phyloP scores from a whole-genome alignment of 139 green algal species.

The Edaphochlamys debaryana region DNA sequence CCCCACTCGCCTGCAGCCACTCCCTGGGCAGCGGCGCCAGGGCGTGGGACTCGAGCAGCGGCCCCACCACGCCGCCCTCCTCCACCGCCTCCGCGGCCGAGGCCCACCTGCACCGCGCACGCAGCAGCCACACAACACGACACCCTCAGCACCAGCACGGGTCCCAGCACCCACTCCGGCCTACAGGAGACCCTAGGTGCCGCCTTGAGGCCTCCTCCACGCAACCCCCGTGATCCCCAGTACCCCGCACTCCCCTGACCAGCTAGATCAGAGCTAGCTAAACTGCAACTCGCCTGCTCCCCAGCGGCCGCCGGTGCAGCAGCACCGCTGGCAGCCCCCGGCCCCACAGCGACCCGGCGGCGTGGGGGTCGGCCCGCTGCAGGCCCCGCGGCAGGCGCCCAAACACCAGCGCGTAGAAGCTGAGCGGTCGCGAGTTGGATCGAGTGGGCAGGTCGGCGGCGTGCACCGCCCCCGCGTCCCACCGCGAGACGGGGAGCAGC shows the following conservation, averaged over 20 bases:
- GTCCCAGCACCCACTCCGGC: no score
- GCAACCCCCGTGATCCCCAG: no score
- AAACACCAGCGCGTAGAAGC: slow-evolving; percentile 21
- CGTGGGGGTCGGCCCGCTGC: not conserved
- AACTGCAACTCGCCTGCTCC: not conserved
- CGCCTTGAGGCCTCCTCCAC: no score
- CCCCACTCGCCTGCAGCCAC: slow-evolving; percentile 12
- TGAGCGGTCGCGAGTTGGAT: not conserved
- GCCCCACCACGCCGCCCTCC: slow-evolving; percentile 13
- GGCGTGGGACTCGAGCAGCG: slow-evolving; percentile 15
- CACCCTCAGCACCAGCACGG: no score
- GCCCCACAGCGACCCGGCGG: slow-evolving; percentile 13
- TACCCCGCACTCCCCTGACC: no score
- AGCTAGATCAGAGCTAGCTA: no score
- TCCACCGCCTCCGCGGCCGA: not conserved
- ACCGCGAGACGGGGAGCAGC: slow-evolving; percentile 4
- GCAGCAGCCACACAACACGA: no score
- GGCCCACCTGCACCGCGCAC: no score
- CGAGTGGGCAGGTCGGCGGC: not conserved
- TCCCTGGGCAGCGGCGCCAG: slow-evolving; percentile 1
- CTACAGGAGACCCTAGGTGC: no score
- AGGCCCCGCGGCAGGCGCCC: slow-evolving; percentile 7
- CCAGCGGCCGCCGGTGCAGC: not conserved
- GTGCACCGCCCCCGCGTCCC: slow-evolving; percentile 13
- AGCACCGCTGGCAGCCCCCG: slow-evolving; percentile 18